Base-by-base conservation (phyloP, 768 basidiomycete genomes). In the Tremella mesenterica region DNA sequence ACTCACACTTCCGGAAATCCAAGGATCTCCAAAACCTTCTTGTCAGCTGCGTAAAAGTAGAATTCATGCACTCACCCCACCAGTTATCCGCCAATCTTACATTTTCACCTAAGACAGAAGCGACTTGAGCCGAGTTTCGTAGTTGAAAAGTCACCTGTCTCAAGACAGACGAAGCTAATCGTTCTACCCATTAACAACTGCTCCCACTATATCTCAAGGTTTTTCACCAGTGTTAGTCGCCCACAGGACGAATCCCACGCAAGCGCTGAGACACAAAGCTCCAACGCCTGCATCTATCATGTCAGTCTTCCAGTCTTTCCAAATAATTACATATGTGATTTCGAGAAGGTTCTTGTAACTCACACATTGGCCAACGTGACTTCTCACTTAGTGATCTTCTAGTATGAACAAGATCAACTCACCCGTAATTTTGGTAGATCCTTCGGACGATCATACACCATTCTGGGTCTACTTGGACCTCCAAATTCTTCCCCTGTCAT, bases 11-110 rank as follows among this genome's bases (percentile, higher is more conserved):
- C 71, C 71, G 5, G 65, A 69, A 27, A 70, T 73, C 65, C 67
- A 73, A n/a, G 69, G 67, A 48, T 69, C 64, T 10, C 71, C 69
- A 23, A 73, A 60, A 3, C 64, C 71, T 72, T 26, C 13, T 6
- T 44, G 23, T 45, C 34, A 38, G 31, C 33, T 20, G n/a, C 20
- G 23, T 12, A 2, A 23, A 30, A 31, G 39, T 8, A 27, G 34
- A 3, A 50, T 28, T 31, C 33, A 16, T 20, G 18, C 18, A 70
- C 71, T 63, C 51, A 72, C 71, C 61, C 52, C 60, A 67, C 64
- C 64, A 66, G 44, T 69, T 67, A 43, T 60, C 56, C 27, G 58
- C 61, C 33, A 66, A 53, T 44, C 54, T 55, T 9, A 71, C 64
- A 18, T 59, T 50, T 4, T 65, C 65, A 4, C 71, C 71, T 10